phyloP scores from a whole-genome alignment of 2,329 filamentous ascomycete species.

The Apiospora aurea region DNA sequence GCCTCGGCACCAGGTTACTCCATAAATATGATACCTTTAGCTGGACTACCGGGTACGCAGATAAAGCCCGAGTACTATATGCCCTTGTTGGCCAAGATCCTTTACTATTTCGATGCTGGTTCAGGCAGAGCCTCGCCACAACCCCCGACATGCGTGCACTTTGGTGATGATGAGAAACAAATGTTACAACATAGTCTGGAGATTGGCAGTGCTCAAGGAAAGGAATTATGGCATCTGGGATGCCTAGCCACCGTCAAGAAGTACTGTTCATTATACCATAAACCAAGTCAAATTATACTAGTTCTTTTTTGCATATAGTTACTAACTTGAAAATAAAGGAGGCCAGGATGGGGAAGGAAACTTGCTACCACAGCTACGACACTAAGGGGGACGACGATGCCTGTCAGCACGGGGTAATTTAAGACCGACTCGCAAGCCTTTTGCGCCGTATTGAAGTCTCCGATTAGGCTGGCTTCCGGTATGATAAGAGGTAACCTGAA shows the following conservation, averaged over 20 bases:
- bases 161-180: background rate
- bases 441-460: background rate
- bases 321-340: background rate
- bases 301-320: background rate
- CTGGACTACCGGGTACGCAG: background rate
- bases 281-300: background rate
- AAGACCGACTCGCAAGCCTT: background rate
- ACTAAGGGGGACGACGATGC: background rate
- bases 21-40: background rate
- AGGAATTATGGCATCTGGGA: background rate
- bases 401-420: constrained; percentile 20
- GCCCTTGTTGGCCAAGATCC: background rate
- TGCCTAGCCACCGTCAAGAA: background rate
- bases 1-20: background rate
- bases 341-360: background rate
- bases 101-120: background rate
- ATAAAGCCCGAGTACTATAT: background rate
- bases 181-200: background rate
- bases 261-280: background rate
- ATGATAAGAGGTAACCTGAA: background rate
- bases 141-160: background rate
- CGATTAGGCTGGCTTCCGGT: background rate
- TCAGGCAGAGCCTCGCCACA: background rate
- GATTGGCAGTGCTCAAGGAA: too few species aligned
- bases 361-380: background rate